phyloP scores from a whole-genome alignment of 2,329 filamentous ascomycete genomes.

The Arachnomyces sp. region DNA sequence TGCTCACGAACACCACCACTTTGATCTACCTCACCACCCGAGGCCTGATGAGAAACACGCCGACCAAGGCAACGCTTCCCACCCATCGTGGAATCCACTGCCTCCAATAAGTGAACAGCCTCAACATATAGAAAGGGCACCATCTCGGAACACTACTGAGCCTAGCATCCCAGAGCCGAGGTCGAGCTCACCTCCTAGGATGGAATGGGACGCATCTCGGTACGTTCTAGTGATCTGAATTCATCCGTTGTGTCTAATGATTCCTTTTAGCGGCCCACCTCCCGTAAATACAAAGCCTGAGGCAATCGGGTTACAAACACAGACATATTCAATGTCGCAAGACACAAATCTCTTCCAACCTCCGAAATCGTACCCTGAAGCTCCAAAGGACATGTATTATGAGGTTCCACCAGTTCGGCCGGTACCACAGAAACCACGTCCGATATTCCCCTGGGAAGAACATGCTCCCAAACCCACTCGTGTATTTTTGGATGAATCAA shows the following conservation, averaged over 20 bases:
- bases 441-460: conserved; percentile 88
- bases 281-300: conserved; percentile 67
- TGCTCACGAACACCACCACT: conserved; percentile 5
- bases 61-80: conserved; percentile 7
- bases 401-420: conserved; percentile 58
- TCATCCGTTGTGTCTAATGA: background rate
- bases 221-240: conserved; percentile 27
- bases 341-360: conserved; percentile 69
- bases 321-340: conserved; percentile 75
- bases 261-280: conserved; percentile 49
- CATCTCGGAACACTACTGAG: conserved; percentile 20
- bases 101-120: conserved; percentile 15
- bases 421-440: conserved; percentile 48
- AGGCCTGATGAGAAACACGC: conserved; percentile 5
- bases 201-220: conserved; percentile 57
- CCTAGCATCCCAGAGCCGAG: conserved; percentile 25
- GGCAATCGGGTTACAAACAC: conserved; percentile 71
- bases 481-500: conserved; percentile 33
- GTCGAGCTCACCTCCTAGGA: conserved; percentile 50
- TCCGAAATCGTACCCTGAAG: conserved; percentile 71
- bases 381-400: conserved; percentile 83
- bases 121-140: conserved; percentile 34
- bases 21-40: background rate
- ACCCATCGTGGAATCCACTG: background rate
- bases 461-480: conserved; percentile 54